Base-by-base conservation (phyloP, 495 filamentous ascomycete genomes). In the Penicillium herquei region DNA sequence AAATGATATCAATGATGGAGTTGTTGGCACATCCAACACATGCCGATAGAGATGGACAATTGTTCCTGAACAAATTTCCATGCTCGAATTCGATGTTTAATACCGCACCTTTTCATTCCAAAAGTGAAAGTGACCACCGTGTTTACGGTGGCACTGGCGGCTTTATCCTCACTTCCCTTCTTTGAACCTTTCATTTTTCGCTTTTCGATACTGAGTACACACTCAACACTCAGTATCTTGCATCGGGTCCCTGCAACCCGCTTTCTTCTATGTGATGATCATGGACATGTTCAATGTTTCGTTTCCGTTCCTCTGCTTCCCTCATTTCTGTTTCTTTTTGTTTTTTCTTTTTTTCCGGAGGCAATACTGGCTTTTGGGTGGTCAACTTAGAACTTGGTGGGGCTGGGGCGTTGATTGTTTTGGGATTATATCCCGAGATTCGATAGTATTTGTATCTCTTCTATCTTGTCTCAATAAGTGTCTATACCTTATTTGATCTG, bases 331-430 rank as follows among this genome's bases (percentile, higher is more conserved):
- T n/a, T 39, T 45, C 49, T 35, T 54, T 35, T 47, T 10, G 51
- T 44, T 34, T 35, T 35, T 51, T 51, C 11, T 43, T 11, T 44
- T 39, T 33, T 48, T 55, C 21, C 9, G 51, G 46, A 46, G 53
- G 52, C 49, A 61, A 52, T 49, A 58, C 5, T 65, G 51, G 59
- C 26, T 59, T 58, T 53, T 57, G 42, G 60, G 55, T 9, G 53
- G 58, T 55, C 50, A 51, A 59, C 21, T 54, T 59, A 62, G 63
- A 67, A 40, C 48, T 56, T 50, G 40, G 59, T 42, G 33, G 57
- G 48, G 37, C 34, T 61, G 61, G 56, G 65, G 65, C 65, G 60
- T 66, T 61, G 21, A 42, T 55, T 59, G 18, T 55, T 53, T 48
- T 56, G 32, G 31, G 33, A 16, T n/a, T 8, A 34, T 55, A 33